Evolutionary conservation across 169 alveolate genomes (phyloP).

Genomic region (Eimeria mitis): DNA sequence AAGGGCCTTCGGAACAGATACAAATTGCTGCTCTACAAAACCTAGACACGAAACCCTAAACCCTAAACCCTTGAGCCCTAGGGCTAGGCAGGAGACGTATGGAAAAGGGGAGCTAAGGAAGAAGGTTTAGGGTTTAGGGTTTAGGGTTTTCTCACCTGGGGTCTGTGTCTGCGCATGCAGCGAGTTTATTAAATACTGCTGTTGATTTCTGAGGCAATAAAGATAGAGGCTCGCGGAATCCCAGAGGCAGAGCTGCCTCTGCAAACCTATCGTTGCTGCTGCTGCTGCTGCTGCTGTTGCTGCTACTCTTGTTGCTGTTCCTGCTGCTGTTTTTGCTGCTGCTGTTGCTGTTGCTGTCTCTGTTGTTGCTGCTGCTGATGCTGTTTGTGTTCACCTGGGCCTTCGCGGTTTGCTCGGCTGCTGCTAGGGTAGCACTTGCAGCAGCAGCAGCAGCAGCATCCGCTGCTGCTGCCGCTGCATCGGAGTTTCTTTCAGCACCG

Average conservation of each 20-base stretch:
- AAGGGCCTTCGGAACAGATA: neutral
- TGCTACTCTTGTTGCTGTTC: neutral
- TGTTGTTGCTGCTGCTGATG: neutral
- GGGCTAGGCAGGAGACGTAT: neutral
- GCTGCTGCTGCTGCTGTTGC: conserved; percentile 9
- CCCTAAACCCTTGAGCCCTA: neutral
- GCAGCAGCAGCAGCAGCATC: neutral
- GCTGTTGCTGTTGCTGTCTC: conserved; percentile 16
- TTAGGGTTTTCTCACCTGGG: conserved; percentile 2
- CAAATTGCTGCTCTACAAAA: no score
- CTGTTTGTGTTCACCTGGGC: neutral
- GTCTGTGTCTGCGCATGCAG: conserved; percentile 44
- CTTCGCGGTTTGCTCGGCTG: neutral
- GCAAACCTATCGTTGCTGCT: conserved; percentile 9
- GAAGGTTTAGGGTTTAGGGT: neutral
- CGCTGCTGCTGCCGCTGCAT: neutral
- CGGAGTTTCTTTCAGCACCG: neutral
- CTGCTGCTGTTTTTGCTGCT: neutral
- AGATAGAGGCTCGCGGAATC: conserved; percentile 35
- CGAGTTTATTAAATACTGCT: conserved; percentile 1
- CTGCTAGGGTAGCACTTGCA: neutral
- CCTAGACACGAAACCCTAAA: neutral
- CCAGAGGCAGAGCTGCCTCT: neutral
- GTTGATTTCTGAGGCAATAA: neutral
- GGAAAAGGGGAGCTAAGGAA: neutral